Base-by-base conservation (phyloP, 116 monocot genomes). In the Cymodocea nodosa region DNA sequence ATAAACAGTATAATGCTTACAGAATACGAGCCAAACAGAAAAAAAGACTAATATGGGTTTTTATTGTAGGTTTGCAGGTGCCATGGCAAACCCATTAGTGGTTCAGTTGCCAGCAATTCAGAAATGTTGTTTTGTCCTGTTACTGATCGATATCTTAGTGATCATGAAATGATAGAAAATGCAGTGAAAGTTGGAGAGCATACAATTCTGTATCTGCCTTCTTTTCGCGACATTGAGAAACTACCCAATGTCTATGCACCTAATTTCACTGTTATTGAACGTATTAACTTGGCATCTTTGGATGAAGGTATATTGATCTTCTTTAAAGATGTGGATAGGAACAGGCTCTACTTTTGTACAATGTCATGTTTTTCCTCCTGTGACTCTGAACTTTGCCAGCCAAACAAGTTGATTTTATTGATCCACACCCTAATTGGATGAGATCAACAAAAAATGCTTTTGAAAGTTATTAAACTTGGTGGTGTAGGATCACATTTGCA, bases 1-100 rank as follows among this genome's bases (percentile, higher is more conserved):
- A 44, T 44, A 44, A 8, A 12, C 44, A 44, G 44, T 44, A 4
- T 44, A 44, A 44, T 44, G 44, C 44, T 44, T 44, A 44, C 44
- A 44, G 44, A 6, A 44, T 12, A 10, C 12, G 9, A 37, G 36
- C 35, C n/a, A 5, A 40, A n/a, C 18, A 39, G 4, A 7, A 62
- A 44, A 62, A 44, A 9, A 65, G 11, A 22, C 50, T 64, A 49
- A 44, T 51, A 9, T 23, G 2, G n/a, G 12, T 25, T 18, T 62
- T 36, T 68, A 13, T 40, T 60, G 68, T 73, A 92, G 92, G 57
- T 81, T 70, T 93, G 93, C 81, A 87, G 81, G 73, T 93, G 87
- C 67, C 88, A 93, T 78, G 93, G 88, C 25, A 50, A 52, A 64
- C 81, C 85, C 7, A 70, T 81, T 39, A 62, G 50, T 30, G 44